Evolutionary conservation across 495 filamentous ascomycete species (phyloP), one percentile per base, ranked within the genome.

Genomic region (Lophium mytilinum): DNA sequence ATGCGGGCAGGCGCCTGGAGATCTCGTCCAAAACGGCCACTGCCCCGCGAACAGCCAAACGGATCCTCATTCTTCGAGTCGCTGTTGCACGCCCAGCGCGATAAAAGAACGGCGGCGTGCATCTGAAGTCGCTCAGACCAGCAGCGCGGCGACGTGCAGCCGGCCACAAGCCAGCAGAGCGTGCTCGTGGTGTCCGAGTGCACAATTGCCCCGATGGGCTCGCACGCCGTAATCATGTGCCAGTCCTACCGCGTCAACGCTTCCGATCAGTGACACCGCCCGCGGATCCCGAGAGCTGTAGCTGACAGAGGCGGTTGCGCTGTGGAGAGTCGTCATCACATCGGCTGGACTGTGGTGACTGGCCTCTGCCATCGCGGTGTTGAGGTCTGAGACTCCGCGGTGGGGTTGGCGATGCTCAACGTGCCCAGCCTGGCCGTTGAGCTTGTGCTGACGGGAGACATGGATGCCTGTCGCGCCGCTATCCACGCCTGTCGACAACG

Each of bases 81-180:
- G 42, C 49, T 50, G 43, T 56, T 15, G 8, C 24, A 47, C 49
- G 18, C 33, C 37, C 15, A 49, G 15, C 19, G 37, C 42, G 39
- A 51, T 30, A 36, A 50, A 37, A 45, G 19, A 14, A 24, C 54
- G 54, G 59, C 59, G 48, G 24, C 9, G 11, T 46, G 59, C 59
- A 62, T 49, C 50, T 50, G 50, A 24, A 33, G 49, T 37, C 4
- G 49, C 49, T 15, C 49, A 40, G 33, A 37, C 47, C 41, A 50
- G 34, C n/a, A 39, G 37, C 17, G 37, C 61, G 61, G 56, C 61
- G 61, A 60, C 37, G 39, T 64, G 56, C 61, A 64, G 52, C 42
- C 36, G 46, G 37, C 17, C 9, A 37, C 49, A 35, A 57, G 61
- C 60, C 61, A 64, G 56, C 56, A 60, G 45, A 47, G 52, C 36